Evolutionary conservation across 2,329 filamentous ascomycete species (phyloP).

Genomic region (Ampelomyces quisqualis): DNA sequence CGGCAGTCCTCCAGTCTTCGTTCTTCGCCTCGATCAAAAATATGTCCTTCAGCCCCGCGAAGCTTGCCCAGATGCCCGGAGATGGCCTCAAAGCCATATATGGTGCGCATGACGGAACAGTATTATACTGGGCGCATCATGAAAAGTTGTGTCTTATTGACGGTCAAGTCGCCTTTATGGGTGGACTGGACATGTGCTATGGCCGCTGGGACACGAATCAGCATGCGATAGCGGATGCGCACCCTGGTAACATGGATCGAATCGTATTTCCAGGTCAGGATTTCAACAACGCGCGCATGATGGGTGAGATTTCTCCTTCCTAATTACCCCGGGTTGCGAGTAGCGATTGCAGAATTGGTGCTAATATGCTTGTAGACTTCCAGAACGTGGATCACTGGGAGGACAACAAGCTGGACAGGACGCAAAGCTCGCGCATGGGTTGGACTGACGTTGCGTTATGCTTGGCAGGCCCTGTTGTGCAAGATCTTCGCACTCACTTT

Average conservation of each 20-base stretch:
- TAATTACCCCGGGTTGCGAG: too few species aligned
- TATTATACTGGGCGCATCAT: conserved; percentile 90
- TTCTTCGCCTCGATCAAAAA: conserved; percentile 59
- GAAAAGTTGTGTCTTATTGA: conserved; percentile 88
- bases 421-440: conserved; percentile 80
- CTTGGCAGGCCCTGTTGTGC: conserved; percentile 70
- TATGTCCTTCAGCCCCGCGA: conserved; percentile 56
- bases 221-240: conserved; percentile 81
- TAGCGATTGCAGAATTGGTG: neutral
- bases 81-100: conserved; percentile 78
- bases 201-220: conserved; percentile 85
- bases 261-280: conserved; percentile 88
- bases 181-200: conserved; percentile 82
- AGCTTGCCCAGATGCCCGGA: conserved; percentile 64
- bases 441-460: conserved; percentile 87
- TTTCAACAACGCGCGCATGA: conserved; percentile 83
- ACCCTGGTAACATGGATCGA: conserved; percentile 72
- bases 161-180: conserved; percentile 82
- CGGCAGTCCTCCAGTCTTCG: conserved; percentile 63
- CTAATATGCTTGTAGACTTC: conserved; percentile 56
- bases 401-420: conserved; percentile 82
- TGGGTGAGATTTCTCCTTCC: too few species aligned
- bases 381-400: conserved; percentile 75
- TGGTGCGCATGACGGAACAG: conserved; percentile 75
- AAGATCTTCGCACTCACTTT: conserved; percentile 76